Conservation (phyloP, 2,329 filamentous ascomycete genomes). For the Lizonia empirigonia region DNA sequence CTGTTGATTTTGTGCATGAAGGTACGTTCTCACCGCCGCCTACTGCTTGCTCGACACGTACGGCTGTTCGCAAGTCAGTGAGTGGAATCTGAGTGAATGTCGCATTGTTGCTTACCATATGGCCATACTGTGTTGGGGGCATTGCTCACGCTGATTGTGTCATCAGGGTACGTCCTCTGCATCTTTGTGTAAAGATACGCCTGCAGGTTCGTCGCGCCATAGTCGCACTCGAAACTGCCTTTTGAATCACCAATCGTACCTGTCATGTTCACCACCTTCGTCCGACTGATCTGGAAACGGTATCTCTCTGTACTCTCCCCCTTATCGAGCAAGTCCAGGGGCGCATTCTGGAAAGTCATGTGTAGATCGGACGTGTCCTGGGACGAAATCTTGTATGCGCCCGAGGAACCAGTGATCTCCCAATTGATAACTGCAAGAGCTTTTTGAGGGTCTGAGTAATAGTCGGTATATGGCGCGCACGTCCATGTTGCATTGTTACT, state of each 20-base stretch:
- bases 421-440: conserved; percentile 64
- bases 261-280: conserved; percentile 60
- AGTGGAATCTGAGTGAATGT: neutral
- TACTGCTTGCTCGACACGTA: conserved; percentile 61
- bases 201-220: conserved; percentile 60
- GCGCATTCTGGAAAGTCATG: conserved; percentile 60
- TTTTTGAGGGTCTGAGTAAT: conserved; percentile 50
- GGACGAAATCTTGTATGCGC: conserved; percentile 60
- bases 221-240: conserved; percentile 62
- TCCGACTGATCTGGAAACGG: conserved; percentile 60
- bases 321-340: conserved; percentile 57
- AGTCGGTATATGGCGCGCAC: conserved; percentile 64
- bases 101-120: conserved; percentile 33
- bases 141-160: conserved; percentile 32
- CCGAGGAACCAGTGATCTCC: conserved; percentile 57
- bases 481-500: conserved; percentile 64
- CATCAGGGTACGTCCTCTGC: conserved; percentile 48
- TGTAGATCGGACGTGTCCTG: conserved; percentile 59
- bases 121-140: conserved; percentile 43
- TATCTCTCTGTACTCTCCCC: conserved; percentile 61
- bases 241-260: conserved; percentile 52
- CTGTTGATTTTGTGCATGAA: conserved; percentile 56
- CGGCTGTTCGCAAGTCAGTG: conserved; percentile 44
- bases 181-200: conserved; percentile 66
- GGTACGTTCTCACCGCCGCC: conserved; percentile 57